Percentiles rank a stretch among this genome's conserved stretches.
Conservation (phyloP, 202 grass and related monocot species). For the Musa balbisiana region DNA sequence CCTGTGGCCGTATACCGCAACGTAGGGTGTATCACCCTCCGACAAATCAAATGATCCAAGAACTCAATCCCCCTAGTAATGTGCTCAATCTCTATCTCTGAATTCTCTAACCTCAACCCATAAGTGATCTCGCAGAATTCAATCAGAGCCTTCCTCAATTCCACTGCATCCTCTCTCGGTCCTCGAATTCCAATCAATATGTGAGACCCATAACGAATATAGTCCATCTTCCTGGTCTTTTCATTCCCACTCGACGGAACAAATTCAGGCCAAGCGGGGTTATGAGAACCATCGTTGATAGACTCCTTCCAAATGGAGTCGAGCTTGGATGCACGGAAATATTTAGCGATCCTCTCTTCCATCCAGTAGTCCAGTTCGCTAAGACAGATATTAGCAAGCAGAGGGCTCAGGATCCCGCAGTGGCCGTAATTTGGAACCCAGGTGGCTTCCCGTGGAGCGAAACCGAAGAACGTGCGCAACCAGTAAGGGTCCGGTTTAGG, state of each 20-base stretch:
- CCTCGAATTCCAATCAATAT: slow-evolving; percentile 81
- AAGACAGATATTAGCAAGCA: slow-evolving; percentile 71
- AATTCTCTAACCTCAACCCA: slow-evolving; percentile 62
- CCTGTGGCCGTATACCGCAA: slow-evolving; percentile 66
- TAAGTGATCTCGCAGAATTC: slow-evolving; percentile 65
- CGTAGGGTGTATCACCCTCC: slow-evolving; percentile 74
- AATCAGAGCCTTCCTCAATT: slow-evolving; percentile 57
- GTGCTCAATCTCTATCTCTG: slow-evolving; percentile 73
- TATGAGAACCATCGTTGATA: slow-evolving; percentile 61
- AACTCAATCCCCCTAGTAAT: slow-evolving; percentile 82
- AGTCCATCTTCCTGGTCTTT: slow-evolving; percentile 84
- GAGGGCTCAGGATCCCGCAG: slow-evolving; percentile 73
- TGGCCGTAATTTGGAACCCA: slow-evolving; percentile 48
- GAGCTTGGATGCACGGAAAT: slow-evolving; percentile 58
- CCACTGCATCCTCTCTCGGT: slow-evolving; percentile 59
- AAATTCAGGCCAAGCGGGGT: slow-evolving; percentile 92
- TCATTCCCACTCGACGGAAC: slow-evolving; percentile 50
- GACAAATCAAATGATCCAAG: slow-evolving; percentile 74
- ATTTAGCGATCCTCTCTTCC: slow-evolving; percentile 57
- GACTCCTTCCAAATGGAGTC: slow-evolving; percentile 69
- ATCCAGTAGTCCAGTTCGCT: slow-evolving; percentile 78
- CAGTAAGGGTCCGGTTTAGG: slow-evolving; percentile 77
- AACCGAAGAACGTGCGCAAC: slow-evolving; percentile 71
- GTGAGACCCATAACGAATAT: slow-evolving; percentile 57
- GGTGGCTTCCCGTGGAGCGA: slow-evolving; percentile 47